These are phyloP conservation scores for Epichloe gansuensis DNA, from an alignment of 2,329 filamentous ascomycete species.

Conservation along the genomic window DNA sequence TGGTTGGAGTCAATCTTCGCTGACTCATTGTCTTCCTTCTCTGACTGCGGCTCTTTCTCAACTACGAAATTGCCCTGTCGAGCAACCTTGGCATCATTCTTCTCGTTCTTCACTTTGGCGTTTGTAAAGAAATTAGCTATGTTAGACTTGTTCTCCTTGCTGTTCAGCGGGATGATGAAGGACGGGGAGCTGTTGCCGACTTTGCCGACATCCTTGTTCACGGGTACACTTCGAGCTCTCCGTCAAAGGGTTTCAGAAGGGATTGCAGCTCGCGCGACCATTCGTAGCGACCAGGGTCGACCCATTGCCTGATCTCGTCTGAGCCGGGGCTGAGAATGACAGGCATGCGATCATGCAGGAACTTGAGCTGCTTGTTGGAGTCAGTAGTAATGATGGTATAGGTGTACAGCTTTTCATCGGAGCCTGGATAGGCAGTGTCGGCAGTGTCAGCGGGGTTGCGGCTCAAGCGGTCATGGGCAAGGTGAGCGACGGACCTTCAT, in stretches of 20 bases:
- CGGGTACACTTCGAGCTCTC: conserved; percentile 74
- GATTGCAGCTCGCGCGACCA: conserved; percentile 73
- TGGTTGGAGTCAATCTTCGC: background rate
- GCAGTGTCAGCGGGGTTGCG: background rate
- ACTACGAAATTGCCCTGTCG: background rate
- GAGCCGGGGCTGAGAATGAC: conserved; percentile 75
- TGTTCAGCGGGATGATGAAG: conserved; percentile 74
- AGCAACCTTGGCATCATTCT: background rate
- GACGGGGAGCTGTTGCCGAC: conserved; percentile 80
- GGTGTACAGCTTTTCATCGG: conserved; percentile 61
- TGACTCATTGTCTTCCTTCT: background rate
- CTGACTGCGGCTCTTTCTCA: background rate
- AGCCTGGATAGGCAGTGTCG: conserved; percentile 4
- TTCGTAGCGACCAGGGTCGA: conserved; percentile 57
- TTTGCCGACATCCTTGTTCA: conserved; percentile 82
- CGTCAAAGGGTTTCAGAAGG: conserved; percentile 66
- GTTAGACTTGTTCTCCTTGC: conserved; percentile 79
- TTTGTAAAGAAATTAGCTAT: conserved; percentile 88
- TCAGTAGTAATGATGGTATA: conserved; percentile 92
- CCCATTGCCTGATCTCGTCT: conserved; percentile 58
- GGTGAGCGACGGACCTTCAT: conserved; percentile 41
- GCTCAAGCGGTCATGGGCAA: no score
- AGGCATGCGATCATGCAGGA: conserved; percentile 92
- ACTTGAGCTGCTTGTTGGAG: conserved; percentile 69
- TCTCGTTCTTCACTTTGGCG: conserved; percentile 25